A percentile compares a stretch with the other conserved stretches of the same genome.
phyloP scores from a whole-genome alignment of 257 asterid species.

The Marsdenia floribunda region DNA sequence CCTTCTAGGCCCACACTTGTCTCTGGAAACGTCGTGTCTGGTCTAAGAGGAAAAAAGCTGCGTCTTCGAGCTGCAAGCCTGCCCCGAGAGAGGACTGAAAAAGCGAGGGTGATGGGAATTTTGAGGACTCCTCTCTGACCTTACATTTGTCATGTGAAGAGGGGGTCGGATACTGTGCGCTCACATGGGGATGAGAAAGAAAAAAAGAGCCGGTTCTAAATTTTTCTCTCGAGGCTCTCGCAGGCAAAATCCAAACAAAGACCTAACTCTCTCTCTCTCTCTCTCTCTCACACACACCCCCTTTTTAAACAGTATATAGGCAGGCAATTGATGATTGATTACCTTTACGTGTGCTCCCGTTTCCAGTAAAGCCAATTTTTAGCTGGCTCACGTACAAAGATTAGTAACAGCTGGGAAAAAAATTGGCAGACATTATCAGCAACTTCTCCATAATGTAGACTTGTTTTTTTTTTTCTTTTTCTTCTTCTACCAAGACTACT shows the following conservation, averaged over 20 bases:
- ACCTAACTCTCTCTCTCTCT: neutral
- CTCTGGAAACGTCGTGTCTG: constrained; percentile 15
- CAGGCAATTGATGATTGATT: too few relatives aligned
- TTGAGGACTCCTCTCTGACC: neutral
- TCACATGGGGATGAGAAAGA: constrained; percentile 2
- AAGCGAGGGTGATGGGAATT: neutral
- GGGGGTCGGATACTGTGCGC: neutral
- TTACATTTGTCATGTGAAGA: constrained; percentile 2
- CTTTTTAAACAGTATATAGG: too few relatives aligned
- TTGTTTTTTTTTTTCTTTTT: too few relatives aligned
- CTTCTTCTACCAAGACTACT: too few relatives aligned
- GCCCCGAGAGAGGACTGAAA: neutral
- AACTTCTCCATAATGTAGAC: too few relatives aligned
- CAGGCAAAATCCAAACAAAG: constrained; percentile 1
- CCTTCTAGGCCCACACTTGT: neutral
- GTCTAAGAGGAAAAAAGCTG: neutral
- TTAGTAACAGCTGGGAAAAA: too few relatives aligned
- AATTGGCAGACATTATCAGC: too few relatives aligned
- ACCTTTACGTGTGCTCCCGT: too few relatives aligned
- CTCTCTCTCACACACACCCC: too few relatives aligned
- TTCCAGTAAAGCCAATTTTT: too few relatives aligned
- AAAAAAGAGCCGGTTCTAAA: neutral
- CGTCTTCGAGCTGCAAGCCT: too few relatives aligned
- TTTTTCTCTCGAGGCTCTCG: neutral
- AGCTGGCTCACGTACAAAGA: too few relatives aligned